Percentiles rank a stretch among this genome's conserved stretches.
phyloP scores from a whole-genome alignment of 2,329 filamentous ascomycete species.

The Trichoderma harzianum region DNA sequence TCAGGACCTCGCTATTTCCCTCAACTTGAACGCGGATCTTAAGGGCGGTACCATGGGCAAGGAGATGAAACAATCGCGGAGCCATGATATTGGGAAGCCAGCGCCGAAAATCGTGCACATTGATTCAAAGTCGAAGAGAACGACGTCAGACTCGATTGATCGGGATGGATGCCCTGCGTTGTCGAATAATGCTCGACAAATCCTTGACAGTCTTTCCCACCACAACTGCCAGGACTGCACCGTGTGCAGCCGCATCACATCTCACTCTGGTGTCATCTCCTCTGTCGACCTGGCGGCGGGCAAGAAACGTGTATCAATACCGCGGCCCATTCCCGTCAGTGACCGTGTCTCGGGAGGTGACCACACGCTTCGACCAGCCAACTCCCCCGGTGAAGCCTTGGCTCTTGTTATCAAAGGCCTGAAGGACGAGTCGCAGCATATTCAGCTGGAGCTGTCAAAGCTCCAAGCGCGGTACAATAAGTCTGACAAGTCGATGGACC shows the following conservation, averaged over 20 bases:
- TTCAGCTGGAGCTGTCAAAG: conserved; percentile 65
- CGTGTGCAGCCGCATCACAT: conserved; percentile 53
- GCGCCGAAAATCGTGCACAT: conserved; percentile 27
- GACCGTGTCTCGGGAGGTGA: conserved; percentile 52
- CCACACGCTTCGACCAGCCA: conserved; percentile 61
- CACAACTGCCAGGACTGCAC: conserved; percentile 57
- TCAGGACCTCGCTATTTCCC: conserved; percentile 34
- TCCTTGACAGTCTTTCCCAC: conserved; percentile 52
- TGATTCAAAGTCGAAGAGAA: conserved; percentile 28
- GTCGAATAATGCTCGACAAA: conserved; percentile 49
- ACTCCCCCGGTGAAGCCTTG: conserved; percentile 68
- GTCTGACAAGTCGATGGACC: conserved; percentile 64
- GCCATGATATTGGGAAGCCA: conserved; percentile 24
- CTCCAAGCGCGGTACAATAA: conserved; percentile 61
- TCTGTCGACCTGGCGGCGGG: conserved; percentile 37
- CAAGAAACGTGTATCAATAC: conserved; percentile 59
- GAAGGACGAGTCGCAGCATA: conserved; percentile 73
- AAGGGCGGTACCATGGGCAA: conserved; percentile 18
- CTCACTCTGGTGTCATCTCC: conserved; percentile 40
- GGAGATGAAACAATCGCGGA: conserved; percentile 23
- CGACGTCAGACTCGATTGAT: conserved; percentile 25
- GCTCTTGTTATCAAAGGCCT: conserved; percentile 80
- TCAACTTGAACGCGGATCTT: conserved; percentile 27
- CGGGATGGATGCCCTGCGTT: conserved; percentile 43
- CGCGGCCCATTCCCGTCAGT: conserved; percentile 64